phyloP scores from a whole-genome alignment of 148 eudicot species.

The Dianthus caryophyllus region DNA sequence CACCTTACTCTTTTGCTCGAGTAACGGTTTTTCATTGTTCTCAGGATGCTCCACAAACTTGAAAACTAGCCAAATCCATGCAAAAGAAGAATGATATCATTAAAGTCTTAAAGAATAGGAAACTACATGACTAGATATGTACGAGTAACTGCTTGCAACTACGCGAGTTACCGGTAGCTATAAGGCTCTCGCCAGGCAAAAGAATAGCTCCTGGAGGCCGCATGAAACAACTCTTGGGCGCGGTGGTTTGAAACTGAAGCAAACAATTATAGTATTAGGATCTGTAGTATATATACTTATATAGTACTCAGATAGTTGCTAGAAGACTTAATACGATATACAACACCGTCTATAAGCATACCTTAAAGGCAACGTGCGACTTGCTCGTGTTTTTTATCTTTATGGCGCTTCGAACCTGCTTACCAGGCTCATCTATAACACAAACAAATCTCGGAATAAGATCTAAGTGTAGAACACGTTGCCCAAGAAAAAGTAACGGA shows the following conservation, averaged over 20 bases:
- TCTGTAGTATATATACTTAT: too few relatives aligned
- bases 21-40: constrained; percentile 62
- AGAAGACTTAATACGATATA: background rate
- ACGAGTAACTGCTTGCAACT: background rate
- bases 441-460: background rate
- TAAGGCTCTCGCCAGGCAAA: constrained; percentile 79
- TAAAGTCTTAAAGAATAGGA: background rate
- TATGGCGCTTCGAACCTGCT: constrained; percentile 86
- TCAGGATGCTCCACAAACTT: constrained; percentile 91
- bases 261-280: constrained; percentile 18
- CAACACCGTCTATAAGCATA: constrained; percentile 20
- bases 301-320: background rate
- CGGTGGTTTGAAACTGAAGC: constrained; percentile 90
- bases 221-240: constrained; percentile 92
- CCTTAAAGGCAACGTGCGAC: constrained; percentile 90
- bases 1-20: constrained; percentile 69
- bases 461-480: background rate
- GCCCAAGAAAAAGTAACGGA: background rate
- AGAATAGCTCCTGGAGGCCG: constrained; percentile 95
- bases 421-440: constrained; percentile 77
- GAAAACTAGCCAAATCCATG: constrained; percentile 45
- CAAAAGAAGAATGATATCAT: background rate
- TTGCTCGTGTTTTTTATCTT: constrained; percentile 82
- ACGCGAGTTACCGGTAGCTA: constrained; percentile 60
- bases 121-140: background rate